A percentile compares a stretch with the other conserved stretches of the same genome.
phyloP scores from a whole-genome alignment of 495 filamentous ascomycete genomes.

The Immersiella caudata region DNA sequence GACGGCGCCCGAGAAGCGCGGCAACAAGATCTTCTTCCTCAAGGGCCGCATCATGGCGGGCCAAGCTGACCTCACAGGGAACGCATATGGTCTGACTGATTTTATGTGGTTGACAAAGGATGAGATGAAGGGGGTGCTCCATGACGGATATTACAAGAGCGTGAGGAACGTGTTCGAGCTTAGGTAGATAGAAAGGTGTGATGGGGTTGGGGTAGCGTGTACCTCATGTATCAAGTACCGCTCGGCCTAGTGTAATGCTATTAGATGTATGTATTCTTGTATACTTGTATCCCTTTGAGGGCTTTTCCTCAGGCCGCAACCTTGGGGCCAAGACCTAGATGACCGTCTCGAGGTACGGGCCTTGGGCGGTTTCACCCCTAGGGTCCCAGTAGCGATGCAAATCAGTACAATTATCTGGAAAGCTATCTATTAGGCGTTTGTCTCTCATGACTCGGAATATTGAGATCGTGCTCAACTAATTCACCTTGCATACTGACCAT shows the following conservation, averaged over 20 bases:
- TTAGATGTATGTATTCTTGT: slow-evolving; percentile 22
- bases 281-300: neutral
- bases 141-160: slow-evolving; percentile 65
- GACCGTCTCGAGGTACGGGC: too few relatives aligned
- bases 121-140: slow-evolving; percentile 70
- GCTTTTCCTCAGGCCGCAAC: too few relatives aligned
- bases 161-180: slow-evolving; percentile 83
- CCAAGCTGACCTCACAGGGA: slow-evolving; percentile 78
- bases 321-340: too few relatives aligned
- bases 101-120: slow-evolving; percentile 93
- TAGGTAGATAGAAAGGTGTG: slow-evolving; percentile 19
- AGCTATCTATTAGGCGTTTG: too few relatives aligned
- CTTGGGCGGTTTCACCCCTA: too few relatives aligned
- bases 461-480: too few relatives aligned
- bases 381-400: too few relatives aligned
- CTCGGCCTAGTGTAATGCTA: slow-evolving; percentile 18
- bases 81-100: slow-evolving; percentile 71
- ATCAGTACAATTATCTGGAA: too few relatives aligned
- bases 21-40: slow-evolving; percentile 92
- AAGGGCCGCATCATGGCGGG: slow-evolving; percentile 95
- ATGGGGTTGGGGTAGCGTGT: neutral
- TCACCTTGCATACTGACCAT: too few relatives aligned
- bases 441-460: too few relatives aligned
- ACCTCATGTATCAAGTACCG: slow-evolving; percentile 6
- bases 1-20: slow-evolving; percentile 40